A percentile compares a stretch with the other conserved stretches of the same genome.
Evolutionary conservation across 75 land plant species (phyloP).

Genomic region (Pinus albicaulis): DNA sequence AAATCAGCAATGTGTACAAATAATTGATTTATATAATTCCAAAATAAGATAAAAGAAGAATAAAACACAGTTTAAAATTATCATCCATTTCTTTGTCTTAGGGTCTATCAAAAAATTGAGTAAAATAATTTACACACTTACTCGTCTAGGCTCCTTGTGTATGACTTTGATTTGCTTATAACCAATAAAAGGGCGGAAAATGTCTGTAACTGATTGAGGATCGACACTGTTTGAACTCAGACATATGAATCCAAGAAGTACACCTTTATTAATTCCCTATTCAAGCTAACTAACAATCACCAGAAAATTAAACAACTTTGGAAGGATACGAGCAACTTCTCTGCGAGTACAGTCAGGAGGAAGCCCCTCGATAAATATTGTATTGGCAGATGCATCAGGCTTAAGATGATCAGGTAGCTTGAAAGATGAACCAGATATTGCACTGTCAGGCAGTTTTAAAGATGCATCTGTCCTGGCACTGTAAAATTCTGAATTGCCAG

Average conservation of each 20-base stretch:
- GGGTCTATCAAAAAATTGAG: no score
- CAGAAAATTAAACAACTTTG: neutral
- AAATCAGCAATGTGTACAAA: no score
- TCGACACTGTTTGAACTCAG: neutral
- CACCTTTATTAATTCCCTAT: neutral
- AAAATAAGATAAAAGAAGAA: no score
- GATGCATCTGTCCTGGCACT: constrained; percentile 15
- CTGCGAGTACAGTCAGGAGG: constrained; percentile 73
- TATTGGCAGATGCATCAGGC: constrained; percentile 26
- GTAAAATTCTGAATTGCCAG: constrained; percentile 14
- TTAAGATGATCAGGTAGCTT: neutral
- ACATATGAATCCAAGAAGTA: neutral
- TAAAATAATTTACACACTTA: constrained; percentile 18
- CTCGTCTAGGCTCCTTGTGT: constrained; percentile 66
- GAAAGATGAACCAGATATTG: neutral
- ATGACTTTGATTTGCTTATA: constrained; percentile 67
- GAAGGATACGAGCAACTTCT: constrained; percentile 78
- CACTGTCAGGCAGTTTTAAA: neutral
- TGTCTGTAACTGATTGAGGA: constrained; percentile 45
- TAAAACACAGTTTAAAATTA: no score
- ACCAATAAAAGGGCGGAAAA: constrained; percentile 77
- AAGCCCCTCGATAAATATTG: constrained; percentile 77
- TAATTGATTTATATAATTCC: no score
- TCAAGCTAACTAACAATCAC: neutral
- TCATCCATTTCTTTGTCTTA: no score